Evolutionary conservation across 352 stramenopile species (phyloP), one percentile per base, ranked within the genome.

Genomic region (Globisporangium rhizosaccharum): DNA sequence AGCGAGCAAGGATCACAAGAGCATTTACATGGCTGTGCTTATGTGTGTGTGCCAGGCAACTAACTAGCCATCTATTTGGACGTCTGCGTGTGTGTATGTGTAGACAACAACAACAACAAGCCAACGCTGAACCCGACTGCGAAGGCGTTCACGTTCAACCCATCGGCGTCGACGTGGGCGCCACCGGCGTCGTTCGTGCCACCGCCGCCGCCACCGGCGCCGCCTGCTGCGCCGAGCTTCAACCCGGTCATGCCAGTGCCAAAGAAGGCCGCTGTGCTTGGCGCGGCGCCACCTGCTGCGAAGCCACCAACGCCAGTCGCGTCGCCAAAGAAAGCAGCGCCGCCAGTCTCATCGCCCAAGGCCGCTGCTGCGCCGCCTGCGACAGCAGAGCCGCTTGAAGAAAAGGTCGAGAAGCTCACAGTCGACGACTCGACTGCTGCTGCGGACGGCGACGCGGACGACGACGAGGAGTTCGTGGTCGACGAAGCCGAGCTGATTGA

Each of bases 121-220:
- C 48, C 52, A n/a, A 39, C 58, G 56, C 64, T 93, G 47, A 91
- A 83, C 65, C 70, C 78, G 20, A 59, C 63, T 30, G 83, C 83
- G 44, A 85, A 83, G 65, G 53, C 78, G 54, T 93, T 93, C 72
- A 81, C 81, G 47, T 93, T 93, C 70, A 93, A 93, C 67, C 79
- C 79, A 14, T 59, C 65, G 30, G 83, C 83, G 12, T 71, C 70
- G 20, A 71, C 81, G 11, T 93, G 79, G 79, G 65, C 81, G 67
- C 83, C 82, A 37, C 70, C 78, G 17, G 20, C 23, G 30, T 65
- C 64, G 26, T 63, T 61, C 39, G 69, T 72, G 37, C 65, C 72
- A 30, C 78, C 82, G 36, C 78, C 82, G 15, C 62, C 81, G 18
- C 74, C 77, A 44, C 59, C 63, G 18, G 58, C 63, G 8, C 70